phyloP scores from a whole-genome alignment of 73 alveolate species.

The Diophrys sp. region DNA sequence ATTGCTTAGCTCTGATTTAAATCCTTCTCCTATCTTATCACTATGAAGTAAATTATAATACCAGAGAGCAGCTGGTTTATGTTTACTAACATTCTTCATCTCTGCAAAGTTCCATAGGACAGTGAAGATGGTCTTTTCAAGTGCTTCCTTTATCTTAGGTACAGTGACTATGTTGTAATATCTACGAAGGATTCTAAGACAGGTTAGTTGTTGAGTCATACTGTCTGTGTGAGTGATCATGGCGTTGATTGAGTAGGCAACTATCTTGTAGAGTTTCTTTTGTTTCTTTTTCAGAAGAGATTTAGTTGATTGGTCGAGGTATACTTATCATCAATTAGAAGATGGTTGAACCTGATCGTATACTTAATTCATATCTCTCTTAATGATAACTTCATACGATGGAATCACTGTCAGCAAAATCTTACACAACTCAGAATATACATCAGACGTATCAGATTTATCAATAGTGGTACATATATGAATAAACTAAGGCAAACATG shows the following conservation, averaged over 20 bases:
- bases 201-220: not conserved
- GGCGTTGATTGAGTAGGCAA: not conserved
- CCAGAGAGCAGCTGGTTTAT: not conserved
- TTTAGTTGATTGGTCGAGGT: not conserved
- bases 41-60: not conserved
- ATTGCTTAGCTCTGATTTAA: no score
- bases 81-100: not conserved
- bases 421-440: not conserved
- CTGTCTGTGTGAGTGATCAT: not conserved
- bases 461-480: not conserved
- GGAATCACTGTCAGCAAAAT: not conserved
- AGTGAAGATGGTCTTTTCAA: not conserved
- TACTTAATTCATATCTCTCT: not conserved
- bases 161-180: not conserved
- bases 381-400: not conserved
- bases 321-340: no score
- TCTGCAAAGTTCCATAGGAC: not conserved
- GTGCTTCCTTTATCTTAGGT: not conserved
- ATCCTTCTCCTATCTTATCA: no score
- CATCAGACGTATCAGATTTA: not conserved
- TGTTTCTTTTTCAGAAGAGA: not conserved
- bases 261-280: no score
- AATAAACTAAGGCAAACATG: not conserved
- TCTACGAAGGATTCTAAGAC: not conserved
- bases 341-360: no score